Percentiles rank a stretch among this genome's conserved stretches.
phyloP scores from a whole-genome alignment of 176 grass and related monocot species.

The Leersia perrieri region DNA sequence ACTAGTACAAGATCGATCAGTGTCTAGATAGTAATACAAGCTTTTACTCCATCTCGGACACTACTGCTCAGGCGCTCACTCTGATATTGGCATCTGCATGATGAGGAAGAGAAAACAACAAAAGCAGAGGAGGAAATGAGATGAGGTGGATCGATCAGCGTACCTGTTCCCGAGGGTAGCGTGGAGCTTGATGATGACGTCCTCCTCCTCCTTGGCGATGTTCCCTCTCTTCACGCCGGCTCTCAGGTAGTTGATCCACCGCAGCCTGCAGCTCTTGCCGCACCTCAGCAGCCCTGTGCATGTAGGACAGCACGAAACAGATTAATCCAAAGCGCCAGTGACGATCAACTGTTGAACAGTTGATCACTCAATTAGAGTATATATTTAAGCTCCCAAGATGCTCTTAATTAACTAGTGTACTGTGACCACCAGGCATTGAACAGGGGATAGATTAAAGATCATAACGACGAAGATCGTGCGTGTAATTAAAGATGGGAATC shows the following conservation, averaged over 20 bases:
- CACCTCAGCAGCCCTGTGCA: slow-evolving; percentile 55
- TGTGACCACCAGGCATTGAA: neutral
- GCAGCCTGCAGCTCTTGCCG: slow-evolving; percentile 78
- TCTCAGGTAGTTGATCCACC: slow-evolving; percentile 78
- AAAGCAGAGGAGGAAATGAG: neutral
- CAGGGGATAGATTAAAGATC: neutral
- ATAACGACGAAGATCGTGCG: neutral
- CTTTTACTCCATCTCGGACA: neutral
- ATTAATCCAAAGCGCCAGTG: neutral
- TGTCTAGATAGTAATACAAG: too few relatives aligned
- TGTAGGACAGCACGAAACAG: neutral
- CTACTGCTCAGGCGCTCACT: neutral
- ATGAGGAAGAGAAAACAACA: neutral
- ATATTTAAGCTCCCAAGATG: too few relatives aligned
- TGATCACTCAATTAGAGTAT: too few relatives aligned
- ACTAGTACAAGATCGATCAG: neutral
- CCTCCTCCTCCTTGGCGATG: slow-evolving; percentile 77
- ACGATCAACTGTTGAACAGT: too few relatives aligned
- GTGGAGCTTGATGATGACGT: slow-evolving; percentile 80
- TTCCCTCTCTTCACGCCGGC: slow-evolving; percentile 75
- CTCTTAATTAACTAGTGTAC: neutral
- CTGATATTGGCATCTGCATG: neutral
- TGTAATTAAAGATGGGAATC: neutral
- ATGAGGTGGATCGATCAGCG: neutral
- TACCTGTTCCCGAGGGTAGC: slow-evolving; percentile 84